Base-by-base conservation (phyloP, 768 basidiomycete genomes). In the Holtermanniella nyarrowii region DNA sequence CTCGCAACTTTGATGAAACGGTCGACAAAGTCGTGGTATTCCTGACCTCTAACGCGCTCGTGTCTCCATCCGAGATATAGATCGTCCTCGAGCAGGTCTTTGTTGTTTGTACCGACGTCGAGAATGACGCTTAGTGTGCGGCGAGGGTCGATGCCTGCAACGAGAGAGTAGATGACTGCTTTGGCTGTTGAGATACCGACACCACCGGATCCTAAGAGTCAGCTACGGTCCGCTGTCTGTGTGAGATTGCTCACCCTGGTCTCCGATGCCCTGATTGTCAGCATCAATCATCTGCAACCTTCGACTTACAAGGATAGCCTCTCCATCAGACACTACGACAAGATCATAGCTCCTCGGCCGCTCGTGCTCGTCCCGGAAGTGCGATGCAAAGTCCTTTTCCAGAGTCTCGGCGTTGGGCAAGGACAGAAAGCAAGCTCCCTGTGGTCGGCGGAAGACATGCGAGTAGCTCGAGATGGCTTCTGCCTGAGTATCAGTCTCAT, bases 381-480 rank as follows among this genome's bases (percentile, higher is more conserved):
- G 31, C 16, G 31, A 37, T 7, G 7, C 10, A 61, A 85, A 85
- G 55, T 82, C 81, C 55, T 81, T 77, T 60, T 87, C 85, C 83
- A 88, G 87, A 5, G 74, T 69, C 41, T 85, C 79, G 54, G 76
- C 73, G 55, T 82, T 69, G 0, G 78, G 72, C 55, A 81, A 81
- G 1, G 80, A 77, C 10, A 90, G 73, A 68, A 66, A 90, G 31
- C 31, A 37, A 23, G 89, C 62, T 0, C 88, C 86, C 60, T 88
- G 84, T 50, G 82, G 67, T 48, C 84, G 73, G 27, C 88, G 75
- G 72, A 86, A 90, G 3, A 89, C 74, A 66, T 86, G 84, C 0
- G 87, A 89, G 66, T 89, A 90, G 51, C 84, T 79, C 10, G 82
- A 74, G 50, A 89, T 88, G 0, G 87, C 87, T 44, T 87, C 83